These are phyloP conservation scores for Aureobasidium uvarum DNA, from an alignment of 2,329 filamentous ascomycete species.

Conservation along the genomic window DNA sequence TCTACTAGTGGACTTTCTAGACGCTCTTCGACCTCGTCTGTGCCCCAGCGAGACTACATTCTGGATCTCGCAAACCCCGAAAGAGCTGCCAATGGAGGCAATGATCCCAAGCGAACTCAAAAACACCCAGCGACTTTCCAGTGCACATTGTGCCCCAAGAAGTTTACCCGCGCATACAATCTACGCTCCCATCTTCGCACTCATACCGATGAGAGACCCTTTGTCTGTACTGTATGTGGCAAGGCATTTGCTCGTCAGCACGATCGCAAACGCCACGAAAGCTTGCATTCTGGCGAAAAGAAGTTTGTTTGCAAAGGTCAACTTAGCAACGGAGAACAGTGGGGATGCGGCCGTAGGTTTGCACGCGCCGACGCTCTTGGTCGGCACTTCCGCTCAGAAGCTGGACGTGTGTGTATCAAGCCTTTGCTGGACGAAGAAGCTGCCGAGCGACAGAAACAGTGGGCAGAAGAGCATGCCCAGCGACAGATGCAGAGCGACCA, in stretches of 20 bases:
- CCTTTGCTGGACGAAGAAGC: constrained; percentile 95
- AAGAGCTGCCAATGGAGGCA: constrained; percentile 65
- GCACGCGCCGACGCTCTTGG: constrained; percentile 93
- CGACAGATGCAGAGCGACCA: constrained; percentile 60
- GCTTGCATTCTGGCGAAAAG: constrained; percentile 94
- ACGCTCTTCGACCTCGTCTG: constrained; percentile 51
- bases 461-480: constrained; percentile 58
- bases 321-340: constrained; percentile 75
- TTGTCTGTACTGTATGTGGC: constrained; percentile 93
- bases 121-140: constrained; percentile 98
- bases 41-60: constrained; percentile 68
- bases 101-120: constrained; percentile 75
- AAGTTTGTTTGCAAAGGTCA: constrained; percentile 96
- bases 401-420: constrained; percentile 93
- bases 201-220: constrained; percentile 94
- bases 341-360: constrained; percentile 92
- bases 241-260: constrained; percentile 98
- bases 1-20: constrained; percentile 50
- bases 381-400: constrained; percentile 83
- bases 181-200: constrained; percentile 91
- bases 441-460: constrained; percentile 70
- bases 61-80: constrained; percentile 86
- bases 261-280: constrained; percentile 95
- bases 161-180: constrained; percentile 96
- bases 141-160: constrained; percentile 87